Base-by-base conservation (phyloP, 2,329 filamentous ascomycete genomes). In the Nannizzia gypsea region DNA sequence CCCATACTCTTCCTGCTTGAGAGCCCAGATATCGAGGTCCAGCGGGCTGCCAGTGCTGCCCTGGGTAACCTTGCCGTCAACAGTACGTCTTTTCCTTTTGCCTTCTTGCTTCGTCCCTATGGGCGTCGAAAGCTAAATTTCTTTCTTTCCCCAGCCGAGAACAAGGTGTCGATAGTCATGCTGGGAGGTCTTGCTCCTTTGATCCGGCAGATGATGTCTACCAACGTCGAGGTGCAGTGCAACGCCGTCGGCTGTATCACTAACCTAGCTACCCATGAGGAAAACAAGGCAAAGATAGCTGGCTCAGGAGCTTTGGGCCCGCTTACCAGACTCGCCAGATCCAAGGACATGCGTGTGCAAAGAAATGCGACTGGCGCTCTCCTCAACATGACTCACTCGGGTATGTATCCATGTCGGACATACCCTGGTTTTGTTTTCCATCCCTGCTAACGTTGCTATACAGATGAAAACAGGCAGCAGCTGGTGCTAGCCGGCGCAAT, bases 161-260 rank as follows among this genome's bases (percentile, higher is more conserved):
- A 99, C 81, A 99, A 99, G 75, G 90, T 97, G 63, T 80, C 92
- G 65, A 99, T 99, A 68, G 93, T 99, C 63, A 84, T 90, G 65
- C 84, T 99, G 15, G 91, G 91, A 61, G 93, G 93, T 26, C 82
- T 99, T 62, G 85, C 85, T 58, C 92, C 93, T 58, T 81, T 99
- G 62, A 99, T 97, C 75, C 87, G 89, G 65, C 93, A 99, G 76
- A 99, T 99, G 93, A 90, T 95, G 77, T 97, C 92, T 60, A 83
- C 87, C 54, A 99, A 99, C 68, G 93, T 99, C 66, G 93, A 99
- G 73, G 93, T 99, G 26, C 93, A 99, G 76, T 99, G 93, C 80
- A 99, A 99, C 74, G 93, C 93, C 48, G 93, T 99, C 63, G 93
- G 93, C 57, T 99, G 93, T 78, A 99, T 99, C 73, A 99, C 93